These are phyloP conservation scores for Acidomyces sp. DNA, from an alignment of 495 filamentous ascomycete genomes.

Conservation along the genomic window DNA sequence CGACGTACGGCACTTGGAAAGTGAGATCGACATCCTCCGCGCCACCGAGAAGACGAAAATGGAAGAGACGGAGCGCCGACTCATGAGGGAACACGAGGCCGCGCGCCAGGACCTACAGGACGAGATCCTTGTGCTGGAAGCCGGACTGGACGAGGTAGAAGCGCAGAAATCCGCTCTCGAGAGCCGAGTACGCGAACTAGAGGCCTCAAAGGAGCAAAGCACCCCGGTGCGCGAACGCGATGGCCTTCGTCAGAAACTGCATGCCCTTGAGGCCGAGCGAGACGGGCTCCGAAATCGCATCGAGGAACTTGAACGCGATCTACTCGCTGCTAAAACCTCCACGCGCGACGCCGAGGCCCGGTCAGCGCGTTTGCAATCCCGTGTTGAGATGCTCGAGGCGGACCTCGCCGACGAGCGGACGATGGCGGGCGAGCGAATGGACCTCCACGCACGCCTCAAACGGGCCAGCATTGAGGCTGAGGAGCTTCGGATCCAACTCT, in stretches of 20 bases:
- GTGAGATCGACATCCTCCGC: conserved; percentile 18
- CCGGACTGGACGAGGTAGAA: conserved; percentile 27
- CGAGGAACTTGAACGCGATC: conserved; percentile 27
- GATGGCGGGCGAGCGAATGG: conserved; percentile 14
- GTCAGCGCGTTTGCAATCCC: conserved; percentile 10
- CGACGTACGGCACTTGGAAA: conserved; percentile 16
- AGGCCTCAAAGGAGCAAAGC: conserved; percentile 25
- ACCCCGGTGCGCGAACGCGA: conserved; percentile 22
- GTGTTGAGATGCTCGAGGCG: conserved; percentile 18
- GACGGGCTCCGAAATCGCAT: conserved; percentile 20
- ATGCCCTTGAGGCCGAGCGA: conserved; percentile 23
- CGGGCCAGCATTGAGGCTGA: conserved; percentile 51
- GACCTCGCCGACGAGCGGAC: conserved; percentile 20
- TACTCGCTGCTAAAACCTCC: conserved; percentile 21
- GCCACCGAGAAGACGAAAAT: conserved; percentile 14
- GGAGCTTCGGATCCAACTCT: conserved; percentile 11
- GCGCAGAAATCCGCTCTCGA: conserved; percentile 37
- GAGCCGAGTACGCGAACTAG: conserved; percentile 42
- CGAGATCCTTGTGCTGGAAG: conserved; percentile 34
- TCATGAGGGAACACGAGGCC: conserved; percentile 18
- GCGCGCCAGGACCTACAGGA: conserved; percentile 31
- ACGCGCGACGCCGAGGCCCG: conserved; percentile 36
- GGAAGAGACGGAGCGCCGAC: conserved; percentile 20
- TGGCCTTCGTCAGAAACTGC: conserved; percentile 22
- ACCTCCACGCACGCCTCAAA: conserved; percentile 47